Evolutionary conservation across 768 basidiomycete species (phyloP).

Genomic region (Phaeolepiota aurea): DNA sequence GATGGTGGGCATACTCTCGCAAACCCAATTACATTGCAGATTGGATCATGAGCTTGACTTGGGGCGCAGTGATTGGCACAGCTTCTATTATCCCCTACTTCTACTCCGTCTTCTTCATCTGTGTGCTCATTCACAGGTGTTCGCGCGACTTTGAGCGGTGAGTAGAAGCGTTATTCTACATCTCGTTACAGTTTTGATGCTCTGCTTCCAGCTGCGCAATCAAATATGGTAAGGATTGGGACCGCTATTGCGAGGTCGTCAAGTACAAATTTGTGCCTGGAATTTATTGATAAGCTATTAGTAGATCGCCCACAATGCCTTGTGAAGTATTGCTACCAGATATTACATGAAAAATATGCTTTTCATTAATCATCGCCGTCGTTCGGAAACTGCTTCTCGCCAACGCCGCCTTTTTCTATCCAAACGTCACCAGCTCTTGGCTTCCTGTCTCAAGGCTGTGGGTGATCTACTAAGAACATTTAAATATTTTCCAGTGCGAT

Average conservation of each 20-base stretch:
- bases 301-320: no score
- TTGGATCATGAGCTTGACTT: slow-evolving; percentile 78
- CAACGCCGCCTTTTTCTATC: no score
- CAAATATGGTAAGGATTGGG: slow-evolving; percentile 97
- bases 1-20: slow-evolving; percentile 92
- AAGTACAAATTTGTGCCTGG: slow-evolving; percentile 88
- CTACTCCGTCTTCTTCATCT: slow-evolving; percentile 94
- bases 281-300: slow-evolving; percentile 57
- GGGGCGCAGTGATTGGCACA: slow-evolving; percentile 74
- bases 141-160: slow-evolving; percentile 91
- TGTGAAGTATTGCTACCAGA: no score
- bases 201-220: slow-evolving; percentile 50
- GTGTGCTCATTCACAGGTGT: slow-evolving; percentile 85
- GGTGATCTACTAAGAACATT: no score
- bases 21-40: slow-evolving; percentile 98
- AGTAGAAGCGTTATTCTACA: no score
- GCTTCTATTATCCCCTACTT: slow-evolving; percentile 88
- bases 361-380: no score
- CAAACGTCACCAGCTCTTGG: no score
- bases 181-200: not conserved
- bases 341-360: no score
- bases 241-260: slow-evolving; percentile 79
- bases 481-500: no score
- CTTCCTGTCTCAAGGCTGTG: no score
- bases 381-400: no score